These are phyloP conservation scores for Penicillium turbatum DNA, from an alignment of 495 filamentous ascomycete genomes.

Conservation along the genomic window DNA sequence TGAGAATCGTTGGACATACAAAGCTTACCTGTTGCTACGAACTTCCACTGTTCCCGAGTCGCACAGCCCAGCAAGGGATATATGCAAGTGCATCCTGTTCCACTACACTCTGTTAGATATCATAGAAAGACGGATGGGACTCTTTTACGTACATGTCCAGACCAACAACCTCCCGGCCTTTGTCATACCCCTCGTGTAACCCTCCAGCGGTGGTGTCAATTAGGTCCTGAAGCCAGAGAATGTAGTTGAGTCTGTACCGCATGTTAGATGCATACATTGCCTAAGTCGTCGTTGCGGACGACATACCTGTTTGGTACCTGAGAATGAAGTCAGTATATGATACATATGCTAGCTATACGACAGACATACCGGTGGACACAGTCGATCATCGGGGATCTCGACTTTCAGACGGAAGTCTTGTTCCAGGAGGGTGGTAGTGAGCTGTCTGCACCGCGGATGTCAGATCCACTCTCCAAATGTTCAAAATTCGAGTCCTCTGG, in stretches of 20 bases:
- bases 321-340: background rate
- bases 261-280: background rate
- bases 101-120: constrained; percentile 38
- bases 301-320: constrained; percentile 64
- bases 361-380: constrained; percentile 78
- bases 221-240: constrained; percentile 83
- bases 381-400: constrained; percentile 66
- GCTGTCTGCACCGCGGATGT: constrained; percentile 46
- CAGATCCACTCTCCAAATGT: background rate
- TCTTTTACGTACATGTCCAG: constrained; percentile 62
- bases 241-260: constrained; percentile 67
- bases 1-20: background rate
- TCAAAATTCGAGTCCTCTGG: background rate
- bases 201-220: constrained; percentile 65
- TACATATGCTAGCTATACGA: background rate
- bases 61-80: constrained; percentile 81
- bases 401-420: constrained; percentile 70
- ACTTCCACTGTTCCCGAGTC: constrained; percentile 63
- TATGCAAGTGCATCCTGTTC: constrained; percentile 85
- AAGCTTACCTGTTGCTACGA: constrained; percentile 61
- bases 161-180: constrained; percentile 56
- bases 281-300: background rate
- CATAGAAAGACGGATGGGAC: background rate
- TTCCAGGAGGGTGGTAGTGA: constrained; percentile 75
- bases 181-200: constrained; percentile 53